Evolutionary conservation across 2,329 filamentous ascomycete genomes (phyloP).

Genomic region (Lecanicillium sp.): DNA sequence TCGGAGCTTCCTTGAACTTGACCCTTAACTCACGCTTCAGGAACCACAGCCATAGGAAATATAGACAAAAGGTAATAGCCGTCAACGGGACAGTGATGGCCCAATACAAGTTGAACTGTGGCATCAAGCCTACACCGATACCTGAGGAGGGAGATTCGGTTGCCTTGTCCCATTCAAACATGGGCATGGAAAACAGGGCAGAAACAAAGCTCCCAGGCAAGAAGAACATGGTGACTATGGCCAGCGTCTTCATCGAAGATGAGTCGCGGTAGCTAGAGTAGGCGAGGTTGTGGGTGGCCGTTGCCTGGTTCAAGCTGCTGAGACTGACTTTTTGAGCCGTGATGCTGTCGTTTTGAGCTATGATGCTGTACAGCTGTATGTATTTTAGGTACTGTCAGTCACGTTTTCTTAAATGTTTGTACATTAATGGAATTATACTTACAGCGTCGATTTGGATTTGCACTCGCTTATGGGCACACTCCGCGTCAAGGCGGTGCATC

Average conservation of each 20-base stretch:
- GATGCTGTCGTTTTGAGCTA: slow-evolving; percentile 29
- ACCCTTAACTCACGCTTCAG: slow-evolving; percentile 17
- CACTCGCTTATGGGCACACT: slow-evolving; percentile 27
- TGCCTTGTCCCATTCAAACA: slow-evolving; percentile 25
- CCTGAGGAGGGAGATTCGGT: slow-evolving; percentile 16
- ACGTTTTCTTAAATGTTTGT: no score
- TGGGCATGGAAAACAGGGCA: slow-evolving; percentile 29
- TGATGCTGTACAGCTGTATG: slow-evolving; percentile 18
- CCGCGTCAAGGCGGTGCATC: slow-evolving; percentile 29
- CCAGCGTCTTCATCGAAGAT: slow-evolving; percentile 35
- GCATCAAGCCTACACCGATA: slow-evolving; percentile 22
- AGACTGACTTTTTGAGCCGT: slow-evolving; percentile 29
- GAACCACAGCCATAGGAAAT: slow-evolving; percentile 24
- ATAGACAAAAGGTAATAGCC: slow-evolving; percentile 24
- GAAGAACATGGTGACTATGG: slow-evolving; percentile 35
- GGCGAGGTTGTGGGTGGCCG: slow-evolving; percentile 23
- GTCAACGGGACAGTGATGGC: slow-evolving; percentile 31
- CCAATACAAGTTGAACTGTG: slow-evolving; percentile 33
- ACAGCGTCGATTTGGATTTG: slow-evolving; percentile 32
- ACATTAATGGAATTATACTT: slow-evolving; percentile 14
- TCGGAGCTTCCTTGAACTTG: slow-evolving; percentile 1
- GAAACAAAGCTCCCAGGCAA: slow-evolving; percentile 34
- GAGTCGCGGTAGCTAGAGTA: slow-evolving; percentile 29
- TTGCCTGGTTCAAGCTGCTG: slow-evolving; percentile 22
- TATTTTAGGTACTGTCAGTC: not conserved